Percentiles rank a stretch among this genome's conserved stretches.
These are phyloP conservation scores for Linderniella brevidens DNA, from an alignment of 257 asterid species.

Conservation along the genomic window DNA sequence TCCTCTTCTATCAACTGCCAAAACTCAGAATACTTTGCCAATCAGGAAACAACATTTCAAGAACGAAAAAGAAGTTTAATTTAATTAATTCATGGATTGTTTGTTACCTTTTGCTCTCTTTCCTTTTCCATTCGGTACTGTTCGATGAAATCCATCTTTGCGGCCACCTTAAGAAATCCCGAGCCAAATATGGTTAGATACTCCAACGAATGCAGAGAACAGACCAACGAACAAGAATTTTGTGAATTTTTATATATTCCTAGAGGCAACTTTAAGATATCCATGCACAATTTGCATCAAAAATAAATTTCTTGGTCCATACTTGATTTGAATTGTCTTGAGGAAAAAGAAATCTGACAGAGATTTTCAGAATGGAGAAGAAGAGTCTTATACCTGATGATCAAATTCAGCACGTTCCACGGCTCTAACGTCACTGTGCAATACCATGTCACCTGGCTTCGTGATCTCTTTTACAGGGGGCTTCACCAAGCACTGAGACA, in stretches of 20 bases:
- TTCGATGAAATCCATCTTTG: conserved; percentile 48
- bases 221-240: too few species aligned
- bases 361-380: too few species aligned
- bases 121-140: conserved; percentile 68
- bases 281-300: too few species aligned
- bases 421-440: conserved; percentile 76
- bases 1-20: conserved; percentile 85
- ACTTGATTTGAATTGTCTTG: too few species aligned
- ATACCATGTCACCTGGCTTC: conserved; percentile 51
- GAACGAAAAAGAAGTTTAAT: conserved; percentile 1
- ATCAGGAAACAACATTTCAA: neutral
- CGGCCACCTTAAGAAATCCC: conserved; percentile 33
- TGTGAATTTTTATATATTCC: too few species aligned
- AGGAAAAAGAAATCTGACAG: too few species aligned
- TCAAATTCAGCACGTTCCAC: conserved; percentile 85
- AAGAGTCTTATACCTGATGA: conserved; percentile 33
- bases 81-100: neutral
- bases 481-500: conserved; percentile 51
- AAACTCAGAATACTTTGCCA: conserved; percentile 2
- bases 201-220: too few species aligned
- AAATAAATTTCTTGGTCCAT: too few species aligned
- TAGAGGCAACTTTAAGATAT: too few species aligned
- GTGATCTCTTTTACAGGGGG: conserved; percentile 66
- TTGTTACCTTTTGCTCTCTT: conserved; percentile 63
- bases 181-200: too few species aligned